Percentiles rank a stretch among this genome's conserved stretches.
Evolutionary conservation across 1,284 basidiomycete species (phyloP).

Genomic region (Sporisorium iseilematis-ciliati): DNA sequence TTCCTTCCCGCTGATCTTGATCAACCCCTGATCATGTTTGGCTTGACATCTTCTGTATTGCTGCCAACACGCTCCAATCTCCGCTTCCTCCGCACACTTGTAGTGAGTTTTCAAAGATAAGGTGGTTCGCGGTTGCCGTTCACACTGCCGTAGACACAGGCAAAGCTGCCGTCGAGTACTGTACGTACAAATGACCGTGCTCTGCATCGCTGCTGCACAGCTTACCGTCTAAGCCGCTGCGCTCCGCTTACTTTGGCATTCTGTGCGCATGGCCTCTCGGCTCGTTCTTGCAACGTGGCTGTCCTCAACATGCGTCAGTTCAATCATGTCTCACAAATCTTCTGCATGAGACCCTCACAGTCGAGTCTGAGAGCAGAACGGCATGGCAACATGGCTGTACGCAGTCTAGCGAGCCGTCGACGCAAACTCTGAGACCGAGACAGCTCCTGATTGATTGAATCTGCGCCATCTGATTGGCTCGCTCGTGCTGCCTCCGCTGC

Average conservation of each 20-base stretch:
- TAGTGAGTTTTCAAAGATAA: neutral
- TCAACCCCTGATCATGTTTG: neutral
- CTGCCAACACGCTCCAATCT: slow-evolving; percentile 8
- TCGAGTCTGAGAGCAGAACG: neutral
- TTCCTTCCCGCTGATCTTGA: slow-evolving; percentile 4
- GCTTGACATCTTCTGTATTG: neutral
- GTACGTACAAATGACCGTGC: neutral
- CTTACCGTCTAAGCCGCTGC: neutral
- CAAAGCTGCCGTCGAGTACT: neutral
- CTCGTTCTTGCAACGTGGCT: slow-evolving; percentile 4
- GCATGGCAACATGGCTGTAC: neutral
- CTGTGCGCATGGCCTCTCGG: neutral
- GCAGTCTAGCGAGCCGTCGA: neutral
- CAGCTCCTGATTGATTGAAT: slow-evolving; percentile 11
- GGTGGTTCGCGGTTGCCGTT: neutral
- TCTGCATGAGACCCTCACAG: neutral
- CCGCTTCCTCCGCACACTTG: slow-evolving; percentile 25
- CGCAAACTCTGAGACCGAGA: slow-evolving; percentile 3
- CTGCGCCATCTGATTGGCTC: slow-evolving; percentile 9
- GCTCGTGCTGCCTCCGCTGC: slow-evolving; percentile 3
- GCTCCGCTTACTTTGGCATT: neutral
- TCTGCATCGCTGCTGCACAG: neutral
- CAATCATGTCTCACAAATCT: neutral
- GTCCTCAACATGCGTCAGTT: neutral
- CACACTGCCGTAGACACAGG: neutral